These are phyloP conservation scores for Pseudoturritis turrita DNA, from an alignment of 345 rosid genomes.

Conservation along the genomic window DNA sequence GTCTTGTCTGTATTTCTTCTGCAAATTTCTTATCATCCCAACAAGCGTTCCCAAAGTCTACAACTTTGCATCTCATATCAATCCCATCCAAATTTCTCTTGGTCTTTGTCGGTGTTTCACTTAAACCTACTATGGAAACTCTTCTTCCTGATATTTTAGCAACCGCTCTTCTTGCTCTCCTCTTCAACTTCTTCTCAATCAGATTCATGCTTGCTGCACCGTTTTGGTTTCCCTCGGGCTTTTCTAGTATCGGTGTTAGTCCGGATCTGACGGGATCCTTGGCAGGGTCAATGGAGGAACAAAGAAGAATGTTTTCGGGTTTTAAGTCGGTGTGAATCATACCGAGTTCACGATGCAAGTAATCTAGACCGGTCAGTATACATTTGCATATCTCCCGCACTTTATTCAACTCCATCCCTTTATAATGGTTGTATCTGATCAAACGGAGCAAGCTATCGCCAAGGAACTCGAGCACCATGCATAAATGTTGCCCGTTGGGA, in stretches of 20 bases:
- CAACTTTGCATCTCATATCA: constrained; percentile 85
- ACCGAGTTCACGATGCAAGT: constrained; percentile 82
- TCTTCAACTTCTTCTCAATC: constrained; percentile 84
- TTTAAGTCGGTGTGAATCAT: constrained; percentile 83
- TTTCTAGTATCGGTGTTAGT: constrained; percentile 65
- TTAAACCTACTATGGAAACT: constrained; percentile 57
- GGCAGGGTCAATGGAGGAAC: constrained; percentile 77
- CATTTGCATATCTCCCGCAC: constrained; percentile 94
- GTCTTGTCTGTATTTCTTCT: constrained; percentile 90
- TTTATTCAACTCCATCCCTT: constrained; percentile 63
- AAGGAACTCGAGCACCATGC: constrained; percentile 97
- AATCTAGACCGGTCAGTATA: constrained; percentile 74
- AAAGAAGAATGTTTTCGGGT: constrained; percentile 90
- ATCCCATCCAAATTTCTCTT: constrained; percentile 67
- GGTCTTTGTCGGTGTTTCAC: constrained; percentile 31
- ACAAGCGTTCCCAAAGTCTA: constrained; percentile 93
- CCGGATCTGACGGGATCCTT: constrained; percentile 83
- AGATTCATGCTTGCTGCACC: constrained; percentile 61
- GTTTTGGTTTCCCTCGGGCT: constrained; percentile 66
- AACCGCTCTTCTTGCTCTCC: constrained; percentile 82
- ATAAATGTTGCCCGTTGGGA: constrained; percentile 92
- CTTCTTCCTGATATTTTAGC: constrained; percentile 78
- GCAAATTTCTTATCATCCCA: constrained; percentile 76
- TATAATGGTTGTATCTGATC: constrained; percentile 71
- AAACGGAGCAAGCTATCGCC: constrained; percentile 89